phyloP scores from a whole-genome alignment of 192 early-diverging fungal species.

The Backusella sp. region DNA sequence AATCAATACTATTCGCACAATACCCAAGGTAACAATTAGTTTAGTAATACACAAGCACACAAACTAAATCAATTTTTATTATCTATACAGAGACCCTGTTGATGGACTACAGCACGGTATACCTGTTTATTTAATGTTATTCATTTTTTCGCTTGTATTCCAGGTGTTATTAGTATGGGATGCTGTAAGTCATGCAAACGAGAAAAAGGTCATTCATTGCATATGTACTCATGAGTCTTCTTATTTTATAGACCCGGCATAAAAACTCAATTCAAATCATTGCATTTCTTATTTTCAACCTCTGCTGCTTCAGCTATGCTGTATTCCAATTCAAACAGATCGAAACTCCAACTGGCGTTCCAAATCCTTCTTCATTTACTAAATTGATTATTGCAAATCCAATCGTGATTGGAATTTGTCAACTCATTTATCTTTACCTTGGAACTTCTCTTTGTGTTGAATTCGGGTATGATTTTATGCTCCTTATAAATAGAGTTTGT shows the following conservation, averaged over 20 bases:
- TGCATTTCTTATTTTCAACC: conserved; percentile 68
- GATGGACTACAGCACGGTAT: conserved; percentile 40
- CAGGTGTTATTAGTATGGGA: conserved; percentile 65
- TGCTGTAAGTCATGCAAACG: conserved; percentile 52
- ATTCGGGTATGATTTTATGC: conserved; percentile 49
- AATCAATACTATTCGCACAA: conserved; percentile 47
- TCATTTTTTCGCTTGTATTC: conserved; percentile 69
- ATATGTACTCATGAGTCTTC: background rate
- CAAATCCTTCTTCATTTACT: conserved; percentile 13
- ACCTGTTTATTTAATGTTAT: conserved; percentile 72
- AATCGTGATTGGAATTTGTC: conserved; percentile 53
- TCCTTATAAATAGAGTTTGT: background rate
- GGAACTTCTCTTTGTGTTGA: conserved; percentile 54
- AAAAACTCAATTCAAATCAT: conserved; percentile 77
- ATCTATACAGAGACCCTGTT: background rate
- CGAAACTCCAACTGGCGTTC: conserved; percentile 24
- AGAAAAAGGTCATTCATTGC: background rate
- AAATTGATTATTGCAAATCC: conserved; percentile 53
- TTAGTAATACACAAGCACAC: background rate
- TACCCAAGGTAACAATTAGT: conserved; percentile 6
- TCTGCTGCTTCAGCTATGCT: conserved; percentile 61
- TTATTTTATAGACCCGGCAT: conserved; percentile 51
- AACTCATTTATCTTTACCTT: conserved; percentile 46
- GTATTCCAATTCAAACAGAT: conserved; percentile 70
- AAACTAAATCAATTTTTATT: conserved; percentile 3